Base-by-base conservation (phyloP, 1,284 basidiomycete species). In the Austroboletus olivaceoglutinosus region DNA sequence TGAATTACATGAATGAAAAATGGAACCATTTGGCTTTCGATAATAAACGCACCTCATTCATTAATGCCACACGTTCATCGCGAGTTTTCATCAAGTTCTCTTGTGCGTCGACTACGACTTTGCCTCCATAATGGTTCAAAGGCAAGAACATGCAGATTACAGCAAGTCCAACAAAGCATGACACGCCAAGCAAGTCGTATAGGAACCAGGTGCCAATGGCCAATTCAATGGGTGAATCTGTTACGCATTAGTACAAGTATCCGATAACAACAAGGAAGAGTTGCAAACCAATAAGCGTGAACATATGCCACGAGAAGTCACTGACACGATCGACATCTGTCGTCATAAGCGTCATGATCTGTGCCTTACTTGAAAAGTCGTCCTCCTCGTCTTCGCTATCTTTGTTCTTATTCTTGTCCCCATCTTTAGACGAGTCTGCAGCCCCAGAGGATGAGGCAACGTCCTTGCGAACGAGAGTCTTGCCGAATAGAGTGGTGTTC, bases 51-150 rank as follows among this genome's bases (percentile, higher is more conserved):
- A 86, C 83, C 73, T 96, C 93, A 61, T 96, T 96, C 93, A 96
- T 97, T 42, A 96, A 73, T 1, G 87, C 77, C 18, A 94, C 91
- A 43, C 94, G 82, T 70, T 93, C 89, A 61, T 98, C 94, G 19
- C 93, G 81, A 31, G 90, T 81, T 70, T 93, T 93, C 91, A 95
- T 95, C 21, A 97, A 75, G 60, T 88, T 91, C 54, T 96, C 92
- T 64, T 97, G 92, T 0, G 82, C 83, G 43, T 76, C 74, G 13
- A 96, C 87, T 36, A 96, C 89, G 19, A 93, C 73, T 69, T 91
- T 93, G 43, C 89, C 86, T 0, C 93, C 91, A 42, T 82, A 83
- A 67, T 96, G 92, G 62, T 93, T 97, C 65, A 96, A 61, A 12
- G 93, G 93, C 34, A 94, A 70, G 76, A 91, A 94, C 43, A 93